Base-by-base conservation (phyloP, 139 green algal genomes). In the Coelastrella sp. region DNA sequence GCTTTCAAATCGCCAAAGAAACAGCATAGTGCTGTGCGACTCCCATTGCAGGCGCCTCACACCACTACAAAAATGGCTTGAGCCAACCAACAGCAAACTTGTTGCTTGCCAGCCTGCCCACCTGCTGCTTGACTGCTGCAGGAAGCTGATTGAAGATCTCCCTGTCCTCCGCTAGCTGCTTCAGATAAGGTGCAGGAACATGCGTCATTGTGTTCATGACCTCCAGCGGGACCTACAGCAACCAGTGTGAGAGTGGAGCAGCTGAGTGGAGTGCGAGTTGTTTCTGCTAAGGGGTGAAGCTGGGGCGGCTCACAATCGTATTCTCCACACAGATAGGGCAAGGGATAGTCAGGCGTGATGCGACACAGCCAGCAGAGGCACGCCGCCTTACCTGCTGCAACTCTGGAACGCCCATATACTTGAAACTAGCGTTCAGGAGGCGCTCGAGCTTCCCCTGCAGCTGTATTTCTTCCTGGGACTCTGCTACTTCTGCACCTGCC, bases 131-230 rank as follows among this genome's bases (percentile, higher is more conserved):
- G 66, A 98, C 96, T 11, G 92, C 86, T 7, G 83, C 65, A 7
- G 96, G 95, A 80, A 97, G 94, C 54, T 96, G 93, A 64, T 93
- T 93, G 87, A 98, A 98, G 57, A 98, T 90, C 73, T 97, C 94
- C 23, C 91, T 88, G 92, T 98, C 96, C 3, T 91, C 90, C 0
- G 95, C 93, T 59, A 98, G 94, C 96, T 98, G 95, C 92, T 97
- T 97, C 57, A 98, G 92, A 74, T 96, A 97, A 20, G 90, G 92
- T 60, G 93, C 90, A 0, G 96, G 96, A 64, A 98, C 95, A 22
- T 93, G 92, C n/a, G 90, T 84, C 83, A 97, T 91, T 20, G 61
- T 73, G 68, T 86, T 75, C 79, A 91, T 86, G 20, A 87, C 87
- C 66, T 87, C 87, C 17, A 91, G 58, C n/a, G 87, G 87, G n/a